A percentile compares a stretch with the other conserved stretches of the same genome.
Evolutionary conservation across 495 filamentous ascomycete species (phyloP).

Genomic region (Daldinia loculata): DNA sequence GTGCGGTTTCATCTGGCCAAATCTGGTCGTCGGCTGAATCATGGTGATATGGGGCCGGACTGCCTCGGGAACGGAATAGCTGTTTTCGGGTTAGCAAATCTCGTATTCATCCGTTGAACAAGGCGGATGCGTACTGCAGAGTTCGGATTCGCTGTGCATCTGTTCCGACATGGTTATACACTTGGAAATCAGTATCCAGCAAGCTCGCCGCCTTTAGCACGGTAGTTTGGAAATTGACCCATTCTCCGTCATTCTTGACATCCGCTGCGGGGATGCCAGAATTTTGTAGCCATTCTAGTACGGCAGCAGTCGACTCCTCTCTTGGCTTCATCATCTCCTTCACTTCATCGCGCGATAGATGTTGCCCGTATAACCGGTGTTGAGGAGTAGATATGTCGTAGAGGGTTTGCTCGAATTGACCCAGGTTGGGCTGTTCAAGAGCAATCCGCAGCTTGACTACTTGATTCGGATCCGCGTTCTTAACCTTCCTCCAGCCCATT

Average conservation of each 20-base stretch:
- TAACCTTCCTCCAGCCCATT: slow-evolving; percentile 56
- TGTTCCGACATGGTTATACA: slow-evolving; percentile 54
- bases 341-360: slow-evolving; percentile 68
- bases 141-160: slow-evolving; percentile 57
- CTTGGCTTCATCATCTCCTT: slow-evolving; percentile 59
- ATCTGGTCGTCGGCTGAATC: slow-evolving; percentile 73
- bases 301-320: slow-evolving; percentile 49
- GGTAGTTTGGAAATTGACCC: slow-evolving; percentile 63
- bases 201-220: slow-evolving; percentile 62
- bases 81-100: slow-evolving; percentile 31
- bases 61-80: slow-evolving; percentile 69
- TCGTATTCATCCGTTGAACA: slow-evolving; percentile 18
- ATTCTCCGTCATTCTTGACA: slow-evolving; percentile 62
- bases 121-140: slow-evolving; percentile 40
- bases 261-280: slow-evolving; percentile 53
- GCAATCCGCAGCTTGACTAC: slow-evolving; percentile 63
- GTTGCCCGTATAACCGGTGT: slow-evolving; percentile 67
- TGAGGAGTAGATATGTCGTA: slow-evolving; percentile 70
- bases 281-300: slow-evolving; percentile 61
- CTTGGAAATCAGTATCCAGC: slow-evolving; percentile 63
- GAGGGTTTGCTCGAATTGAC: slow-evolving; percentile 66
- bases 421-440: slow-evolving; percentile 60
- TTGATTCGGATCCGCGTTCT: slow-evolving; percentile 49
- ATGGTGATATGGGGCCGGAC: slow-evolving; percentile 67
- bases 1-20: slow-evolving; percentile 48